phyloP scores from a whole-genome alignment of 116 monocot genomes.

The Trichopus zeylanicus region DNA sequence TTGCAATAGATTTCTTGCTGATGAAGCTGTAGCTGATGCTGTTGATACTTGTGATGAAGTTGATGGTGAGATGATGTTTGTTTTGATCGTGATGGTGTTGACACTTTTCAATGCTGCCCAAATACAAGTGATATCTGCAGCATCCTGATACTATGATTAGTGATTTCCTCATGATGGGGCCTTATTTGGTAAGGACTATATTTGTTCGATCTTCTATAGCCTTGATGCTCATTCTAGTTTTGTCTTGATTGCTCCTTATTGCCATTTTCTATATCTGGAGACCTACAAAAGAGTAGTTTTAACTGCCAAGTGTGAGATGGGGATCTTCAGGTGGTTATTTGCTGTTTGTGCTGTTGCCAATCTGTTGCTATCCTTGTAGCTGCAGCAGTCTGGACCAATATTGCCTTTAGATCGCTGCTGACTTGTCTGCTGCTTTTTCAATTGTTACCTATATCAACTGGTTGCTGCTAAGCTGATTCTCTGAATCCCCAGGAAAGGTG shows the following conservation, averaged over 20 bases:
- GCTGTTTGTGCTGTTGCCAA: not conserved
- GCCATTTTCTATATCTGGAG: no score
- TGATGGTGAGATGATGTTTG: not conserved
- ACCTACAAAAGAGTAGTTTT: no score
- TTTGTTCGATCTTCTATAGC: not conserved
- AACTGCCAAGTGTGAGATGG: not conserved
- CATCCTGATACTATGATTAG: not conserved
- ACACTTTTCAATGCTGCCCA: not conserved
- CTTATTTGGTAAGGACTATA: not conserved
- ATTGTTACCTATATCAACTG: not conserved
- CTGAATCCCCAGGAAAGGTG: not conserved
- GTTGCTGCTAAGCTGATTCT: not conserved
- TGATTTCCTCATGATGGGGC: not conserved
- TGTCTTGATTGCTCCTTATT: no score
- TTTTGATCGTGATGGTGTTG: constrained; percentile 16
- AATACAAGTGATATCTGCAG: not conserved
- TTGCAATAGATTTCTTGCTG: not conserved
- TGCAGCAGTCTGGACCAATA: constrained; percentile 2
- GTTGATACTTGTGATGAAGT: constrained; percentile 1
- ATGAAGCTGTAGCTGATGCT: constrained; percentile 10
- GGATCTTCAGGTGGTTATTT: not conserved
- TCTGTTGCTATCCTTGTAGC: constrained; percentile 8
- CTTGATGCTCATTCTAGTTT: no score
- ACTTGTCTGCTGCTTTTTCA: not conserved
- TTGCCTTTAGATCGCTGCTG: not conserved